These are phyloP conservation scores for Alternaria arborescens DNA, from an alignment of 2,329 filamentous ascomycete species.

Conservation along the genomic window DNA sequence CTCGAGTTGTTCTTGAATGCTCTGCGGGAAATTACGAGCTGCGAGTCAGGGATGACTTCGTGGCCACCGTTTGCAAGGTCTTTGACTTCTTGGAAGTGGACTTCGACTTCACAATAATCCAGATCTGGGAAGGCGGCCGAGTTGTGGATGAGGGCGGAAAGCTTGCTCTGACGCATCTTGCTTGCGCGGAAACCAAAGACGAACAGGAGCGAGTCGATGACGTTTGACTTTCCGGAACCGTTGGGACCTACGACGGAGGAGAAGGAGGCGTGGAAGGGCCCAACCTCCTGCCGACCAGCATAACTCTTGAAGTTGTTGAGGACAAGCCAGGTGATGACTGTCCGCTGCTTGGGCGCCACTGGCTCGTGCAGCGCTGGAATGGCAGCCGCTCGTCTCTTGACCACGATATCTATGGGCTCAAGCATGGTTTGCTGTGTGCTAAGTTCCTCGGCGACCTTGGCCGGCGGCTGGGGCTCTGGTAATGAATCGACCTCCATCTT, in stretches of 20 bases:
- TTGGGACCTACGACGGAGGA: constrained; percentile 98
- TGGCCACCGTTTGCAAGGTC: constrained; percentile 80
- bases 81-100: constrained; percentile 95
- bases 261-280: constrained; percentile 95
- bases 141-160: constrained; percentile 97
- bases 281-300: constrained; percentile 91
- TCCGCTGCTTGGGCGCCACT: constrained; percentile 79
- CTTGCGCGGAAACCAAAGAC: constrained; percentile 99
- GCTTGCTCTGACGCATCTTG: constrained; percentile 99
- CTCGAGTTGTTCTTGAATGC: constrained; percentile 98
- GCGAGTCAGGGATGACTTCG: constrained; percentile 82
- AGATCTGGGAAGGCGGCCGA: constrained; percentile 86
- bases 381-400: constrained; percentile 78
- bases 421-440: constrained; percentile 79
- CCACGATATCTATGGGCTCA: constrained; percentile 90
- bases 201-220: constrained; percentile 96
- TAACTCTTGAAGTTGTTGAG: constrained; percentile 99
- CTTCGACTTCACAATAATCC: constrained; percentile 92
- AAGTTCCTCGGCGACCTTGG: constrained; percentile 69
- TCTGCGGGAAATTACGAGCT: constrained; percentile 85
- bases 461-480: constrained; percentile 48
- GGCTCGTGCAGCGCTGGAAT: constrained; percentile 74
- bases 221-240: constrained; percentile 97
- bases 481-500: constrained; percentile 40
- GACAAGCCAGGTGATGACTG: constrained; percentile 91